Percentiles rank a stretch among this genome's conserved stretches.
These are phyloP conservation scores for Wickerhamomyces sp. DNA, from an alignment of 1,139 yeast genomes.

Conservation along the genomic window DNA sequence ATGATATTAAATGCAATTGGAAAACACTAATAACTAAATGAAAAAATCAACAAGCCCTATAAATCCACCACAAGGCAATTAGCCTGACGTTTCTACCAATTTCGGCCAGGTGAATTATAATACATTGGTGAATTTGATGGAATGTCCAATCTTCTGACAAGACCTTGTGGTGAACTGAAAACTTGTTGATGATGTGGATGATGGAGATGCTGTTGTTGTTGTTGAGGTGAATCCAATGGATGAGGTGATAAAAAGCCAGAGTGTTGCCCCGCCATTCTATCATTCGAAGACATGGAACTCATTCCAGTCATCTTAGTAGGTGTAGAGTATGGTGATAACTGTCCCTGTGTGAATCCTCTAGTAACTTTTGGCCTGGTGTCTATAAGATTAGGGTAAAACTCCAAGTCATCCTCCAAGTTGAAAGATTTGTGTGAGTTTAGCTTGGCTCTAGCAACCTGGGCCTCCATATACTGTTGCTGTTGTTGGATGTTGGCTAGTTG, in stretches of 20 bases:
- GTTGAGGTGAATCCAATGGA: constrained; percentile 3
- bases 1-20: not conserved
- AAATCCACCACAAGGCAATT: too few relatives aligned
- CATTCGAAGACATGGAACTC: not conserved
- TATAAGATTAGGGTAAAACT: constrained; percentile 51
- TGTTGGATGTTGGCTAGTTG: constrained; percentile 14
- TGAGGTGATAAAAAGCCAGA: constrained; percentile 2
- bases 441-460: constrained; percentile 34
- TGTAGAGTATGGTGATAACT: constrained; percentile 18
- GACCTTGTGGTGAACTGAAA: constrained; percentile 7
- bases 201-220: not conserved
- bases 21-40: not conserved
- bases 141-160: constrained; percentile 11
- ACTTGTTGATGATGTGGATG: constrained; percentile 6
- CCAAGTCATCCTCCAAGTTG: constrained; percentile 65
- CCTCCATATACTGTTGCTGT: constrained; percentile 26
- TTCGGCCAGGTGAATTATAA: constrained; percentile 1
- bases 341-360: constrained; percentile 1
- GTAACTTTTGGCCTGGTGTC: constrained; percentile 8
- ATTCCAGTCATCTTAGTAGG: constrained; percentile 15
- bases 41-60: too few relatives aligned
- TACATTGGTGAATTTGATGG: constrained; percentile 7
- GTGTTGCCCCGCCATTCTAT: not conserved
- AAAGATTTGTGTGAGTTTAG: constrained; percentile 64
- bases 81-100: constrained; percentile 3